Conservation (phyloP, 371 early-diverging fungal species). For the Mortierella polycephala region DNA sequence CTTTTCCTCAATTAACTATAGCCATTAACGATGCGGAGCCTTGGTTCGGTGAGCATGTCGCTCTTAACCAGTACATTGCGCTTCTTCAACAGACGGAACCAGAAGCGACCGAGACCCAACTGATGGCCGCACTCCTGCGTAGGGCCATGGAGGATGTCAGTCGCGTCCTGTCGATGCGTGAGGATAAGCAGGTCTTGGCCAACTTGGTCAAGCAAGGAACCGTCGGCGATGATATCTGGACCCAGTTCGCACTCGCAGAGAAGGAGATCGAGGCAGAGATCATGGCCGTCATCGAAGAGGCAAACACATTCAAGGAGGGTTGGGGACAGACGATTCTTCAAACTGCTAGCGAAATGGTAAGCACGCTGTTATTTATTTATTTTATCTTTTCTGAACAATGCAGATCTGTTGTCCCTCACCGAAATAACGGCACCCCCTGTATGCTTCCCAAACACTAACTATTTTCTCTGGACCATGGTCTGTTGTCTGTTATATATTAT, state of each 20-base stretch:
- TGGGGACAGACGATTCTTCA: slow-evolving; percentile 91
- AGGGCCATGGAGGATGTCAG: slow-evolving; percentile 89
- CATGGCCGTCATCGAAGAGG: slow-evolving; percentile 83
- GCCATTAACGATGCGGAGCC: slow-evolving; percentile 62
- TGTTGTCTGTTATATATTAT: neutral
- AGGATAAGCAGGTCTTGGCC: slow-evolving; percentile 86
- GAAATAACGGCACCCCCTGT: no score
- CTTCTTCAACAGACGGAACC: slow-evolving; percentile 69
- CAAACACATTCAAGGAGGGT: slow-evolving; percentile 82
- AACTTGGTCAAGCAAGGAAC: slow-evolving; percentile 85
- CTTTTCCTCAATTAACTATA: slow-evolving; percentile 7
- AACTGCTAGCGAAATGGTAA: slow-evolving; percentile 83
- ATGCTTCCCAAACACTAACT: no score
- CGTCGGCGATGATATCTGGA: slow-evolving; percentile 90
- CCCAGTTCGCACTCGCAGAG: slow-evolving; percentile 83
- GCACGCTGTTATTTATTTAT: neutral
- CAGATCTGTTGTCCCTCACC: no score
- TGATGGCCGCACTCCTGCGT: slow-evolving; percentile 82
- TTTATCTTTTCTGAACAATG: neutral
- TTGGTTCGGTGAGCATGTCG: slow-evolving; percentile 77
- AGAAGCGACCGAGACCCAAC: slow-evolving; percentile 68
- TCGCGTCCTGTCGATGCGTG: slow-evolving; percentile 79
- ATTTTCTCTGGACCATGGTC: no score
- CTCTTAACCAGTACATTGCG: slow-evolving; percentile 78
- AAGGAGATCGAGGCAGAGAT: slow-evolving; percentile 86